A percentile compares a stretch with the other conserved stretches of the same genome.
Conservation (phyloP, 306 rosid species). For the Rosa chinensis region DNA sequence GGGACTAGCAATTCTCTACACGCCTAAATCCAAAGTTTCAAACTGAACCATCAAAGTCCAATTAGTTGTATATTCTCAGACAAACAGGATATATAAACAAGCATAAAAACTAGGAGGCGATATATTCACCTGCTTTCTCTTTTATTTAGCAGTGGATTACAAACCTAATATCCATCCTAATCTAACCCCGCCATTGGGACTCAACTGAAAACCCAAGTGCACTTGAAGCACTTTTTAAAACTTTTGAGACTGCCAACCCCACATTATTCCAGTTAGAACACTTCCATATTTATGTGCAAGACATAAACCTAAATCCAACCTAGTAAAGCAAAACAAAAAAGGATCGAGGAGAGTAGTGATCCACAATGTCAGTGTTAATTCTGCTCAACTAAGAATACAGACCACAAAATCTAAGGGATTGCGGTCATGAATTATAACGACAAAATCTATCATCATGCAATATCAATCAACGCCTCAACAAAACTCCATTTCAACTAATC, state of each 20-base stretch:
- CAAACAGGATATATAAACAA: not conserved
- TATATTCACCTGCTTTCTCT: not conserved
- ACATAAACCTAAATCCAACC: not conserved
- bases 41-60: not conserved
- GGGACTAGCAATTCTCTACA: not conserved
- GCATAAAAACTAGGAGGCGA: not conserved
- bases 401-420: not conserved
- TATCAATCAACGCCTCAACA: not conserved
- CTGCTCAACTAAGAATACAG: not conserved
- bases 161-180: not conserved
- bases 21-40: not conserved
- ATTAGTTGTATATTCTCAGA: not conserved
- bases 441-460: not conserved
- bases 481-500: not conserved
- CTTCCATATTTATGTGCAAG: not conserved
- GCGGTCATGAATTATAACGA: not conserved
- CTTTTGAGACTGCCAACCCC: not conserved
- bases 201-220: not conserved
- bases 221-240: not conserved
- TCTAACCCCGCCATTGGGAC: not conserved
- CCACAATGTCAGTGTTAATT: not conserved
- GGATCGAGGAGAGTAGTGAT: not conserved
- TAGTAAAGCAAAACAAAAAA: not conserved
- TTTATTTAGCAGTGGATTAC: not conserved
- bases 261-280: not conserved